phyloP scores from a whole-genome alignment of 2,329 filamentous ascomycete genomes.

The Rutstroemia sp. region DNA sequence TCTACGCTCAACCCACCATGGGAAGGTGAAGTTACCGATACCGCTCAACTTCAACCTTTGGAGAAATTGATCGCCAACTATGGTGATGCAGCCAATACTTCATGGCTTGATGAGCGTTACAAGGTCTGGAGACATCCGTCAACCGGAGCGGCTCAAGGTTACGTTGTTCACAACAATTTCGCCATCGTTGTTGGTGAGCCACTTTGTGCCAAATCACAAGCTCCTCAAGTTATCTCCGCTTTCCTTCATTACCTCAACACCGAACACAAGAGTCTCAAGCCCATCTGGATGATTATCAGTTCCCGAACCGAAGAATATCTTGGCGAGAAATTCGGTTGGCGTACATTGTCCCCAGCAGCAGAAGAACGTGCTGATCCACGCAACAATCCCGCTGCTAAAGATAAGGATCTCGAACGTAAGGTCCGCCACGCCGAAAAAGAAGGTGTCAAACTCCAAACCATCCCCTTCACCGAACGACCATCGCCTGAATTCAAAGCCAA shows the following conservation, averaged over 20 bases:
- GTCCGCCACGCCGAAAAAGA: conserved; percentile 79
- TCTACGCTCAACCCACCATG: conserved; percentile 69
- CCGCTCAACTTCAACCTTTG: conserved; percentile 56
- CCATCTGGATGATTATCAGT: conserved; percentile 85
- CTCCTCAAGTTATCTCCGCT: conserved; percentile 60
- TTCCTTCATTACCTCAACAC: conserved; percentile 72
- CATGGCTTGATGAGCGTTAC: conserved; percentile 85
- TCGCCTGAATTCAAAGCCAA: conserved; percentile 61
- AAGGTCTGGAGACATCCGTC: conserved; percentile 74
- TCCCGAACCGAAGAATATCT: conserved; percentile 72
- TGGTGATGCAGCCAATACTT: conserved; percentile 87
- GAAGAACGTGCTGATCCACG: conserved; percentile 78
- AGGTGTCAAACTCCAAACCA: conserved; percentile 71
- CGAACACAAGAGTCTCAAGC: conserved; percentile 63
- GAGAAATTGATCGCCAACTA: conserved; percentile 93
- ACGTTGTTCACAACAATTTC: conserved; percentile 67
- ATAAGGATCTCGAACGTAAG: conserved; percentile 74
- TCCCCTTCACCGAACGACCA: conserved; percentile 55
- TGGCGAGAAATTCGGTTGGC: conserved; percentile 75
- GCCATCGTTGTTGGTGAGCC: conserved; percentile 84
- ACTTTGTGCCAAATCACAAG: conserved; percentile 74
- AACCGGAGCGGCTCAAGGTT: conserved; percentile 80
- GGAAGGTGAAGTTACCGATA: conserved; percentile 37
- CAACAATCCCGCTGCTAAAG: conserved; percentile 58
- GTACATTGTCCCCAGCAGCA: conserved; percentile 78